Percentiles rank a stretch among this genome's conserved stretches.
These are phyloP conservation scores for Eragrostis nindensis DNA, from an alignment of 176 grass and related monocot species.

Conservation along the genomic window DNA sequence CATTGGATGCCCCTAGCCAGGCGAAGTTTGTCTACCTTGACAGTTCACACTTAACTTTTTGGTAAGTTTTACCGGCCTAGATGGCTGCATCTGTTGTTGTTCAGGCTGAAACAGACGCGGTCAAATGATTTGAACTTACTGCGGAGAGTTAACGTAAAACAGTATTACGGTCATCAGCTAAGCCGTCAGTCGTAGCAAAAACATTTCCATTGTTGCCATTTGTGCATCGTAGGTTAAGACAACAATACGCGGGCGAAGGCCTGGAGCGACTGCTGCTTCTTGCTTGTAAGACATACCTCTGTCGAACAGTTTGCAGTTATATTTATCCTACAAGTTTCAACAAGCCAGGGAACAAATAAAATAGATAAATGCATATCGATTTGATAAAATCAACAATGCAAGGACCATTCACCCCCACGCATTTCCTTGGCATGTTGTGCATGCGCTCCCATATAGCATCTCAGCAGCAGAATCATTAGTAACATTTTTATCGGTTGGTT, in stretches of 20 bases:
- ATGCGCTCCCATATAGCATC: no score
- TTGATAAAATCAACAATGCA: neutral
- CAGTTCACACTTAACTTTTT: neutral
- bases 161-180: neutral
- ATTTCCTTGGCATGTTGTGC: neutral
- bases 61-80: neutral
- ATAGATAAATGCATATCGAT: neutral
- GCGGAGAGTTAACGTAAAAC: neutral
- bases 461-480: neutral
- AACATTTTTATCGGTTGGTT: neutral
- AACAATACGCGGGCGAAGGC: neutral
- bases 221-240: neutral
- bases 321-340: neutral
- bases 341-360: neutral
- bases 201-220: neutral
- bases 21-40: neutral
- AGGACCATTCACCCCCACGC: neutral
- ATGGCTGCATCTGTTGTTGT: neutral
- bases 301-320: no score
- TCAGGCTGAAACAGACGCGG: neutral
- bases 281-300: neutral
- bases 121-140: no score
- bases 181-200: neutral
- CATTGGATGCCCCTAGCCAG: slow-evolving; percentile 33
- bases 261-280: neutral